These are phyloP conservation scores for Colletotrichum sp. DNA, from an alignment of 2,329 filamentous ascomycete genomes.

Conservation along the genomic window DNA sequence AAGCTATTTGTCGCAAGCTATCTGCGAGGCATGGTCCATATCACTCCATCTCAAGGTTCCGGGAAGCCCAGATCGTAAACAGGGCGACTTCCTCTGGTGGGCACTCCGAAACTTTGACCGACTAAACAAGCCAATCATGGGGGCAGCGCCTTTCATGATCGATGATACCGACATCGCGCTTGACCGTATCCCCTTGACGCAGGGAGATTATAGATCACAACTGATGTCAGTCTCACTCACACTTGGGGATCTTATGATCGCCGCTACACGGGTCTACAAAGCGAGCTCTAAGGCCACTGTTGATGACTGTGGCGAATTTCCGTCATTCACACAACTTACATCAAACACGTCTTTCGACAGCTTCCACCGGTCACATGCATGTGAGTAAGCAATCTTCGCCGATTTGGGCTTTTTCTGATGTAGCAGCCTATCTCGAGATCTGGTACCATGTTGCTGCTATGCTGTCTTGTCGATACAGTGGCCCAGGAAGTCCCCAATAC, in stretches of 20 bases:
- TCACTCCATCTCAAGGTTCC: constrained; percentile 24
- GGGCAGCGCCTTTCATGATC: constrained; percentile 24
- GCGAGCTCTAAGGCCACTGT: constrained; percentile 13
- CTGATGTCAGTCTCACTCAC: constrained; percentile 11
- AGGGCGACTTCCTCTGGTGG: constrained; percentile 24
- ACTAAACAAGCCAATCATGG: constrained; percentile 26
- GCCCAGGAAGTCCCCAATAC: constrained; percentile 22
- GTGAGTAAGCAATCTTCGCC: neutral
- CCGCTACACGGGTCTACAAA: constrained; percentile 24
- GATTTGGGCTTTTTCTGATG: neutral
- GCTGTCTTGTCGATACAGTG: constrained; percentile 25
- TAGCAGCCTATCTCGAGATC: constrained; percentile 21
- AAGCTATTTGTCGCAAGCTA: constrained; percentile 26
- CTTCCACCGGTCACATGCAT: constrained; percentile 20
- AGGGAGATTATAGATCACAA: constrained; percentile 15
- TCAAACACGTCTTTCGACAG: neutral
- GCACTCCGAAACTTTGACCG: constrained; percentile 23
- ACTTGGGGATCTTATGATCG: constrained; percentile 23
- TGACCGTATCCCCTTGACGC: neutral
- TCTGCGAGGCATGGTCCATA: constrained; percentile 29
- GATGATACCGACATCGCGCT: constrained; percentile 25
- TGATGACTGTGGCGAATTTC: constrained; percentile 20
- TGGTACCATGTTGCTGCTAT: constrained; percentile 26
- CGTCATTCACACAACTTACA: constrained; percentile 5
- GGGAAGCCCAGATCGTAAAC: constrained; percentile 15